Evolutionary conservation across 257 asterid genomes (phyloP).

Genomic region (Handroanthus guayacan): DNA sequence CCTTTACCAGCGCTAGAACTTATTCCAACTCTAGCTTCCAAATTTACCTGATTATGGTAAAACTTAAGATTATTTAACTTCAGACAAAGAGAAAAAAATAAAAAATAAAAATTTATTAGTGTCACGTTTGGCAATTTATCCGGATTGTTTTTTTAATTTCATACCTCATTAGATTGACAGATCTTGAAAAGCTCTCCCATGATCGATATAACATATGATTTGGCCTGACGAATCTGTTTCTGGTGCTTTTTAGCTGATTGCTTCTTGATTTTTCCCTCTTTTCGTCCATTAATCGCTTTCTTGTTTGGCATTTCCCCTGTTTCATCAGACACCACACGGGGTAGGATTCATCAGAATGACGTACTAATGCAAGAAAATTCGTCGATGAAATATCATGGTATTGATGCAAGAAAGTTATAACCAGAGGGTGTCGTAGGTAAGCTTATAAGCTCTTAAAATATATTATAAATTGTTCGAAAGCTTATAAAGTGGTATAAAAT

Average conservation of each 20-base stretch:
- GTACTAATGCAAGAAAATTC: constrained; percentile 1
- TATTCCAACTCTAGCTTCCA: constrained; percentile 81
- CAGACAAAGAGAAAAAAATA: no score
- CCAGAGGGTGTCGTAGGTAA: no score
- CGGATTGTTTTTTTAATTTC: background rate
- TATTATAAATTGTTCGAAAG: no score
- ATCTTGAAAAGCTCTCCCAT: constrained; percentile 68
- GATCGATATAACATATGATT: constrained; percentile 69
- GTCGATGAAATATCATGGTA: background rate
- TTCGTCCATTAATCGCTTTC: constrained; percentile 44
- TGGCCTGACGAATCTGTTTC: constrained; percentile 69
- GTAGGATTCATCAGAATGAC: background rate
- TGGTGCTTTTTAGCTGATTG: constrained; percentile 52
- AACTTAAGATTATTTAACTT: background rate
- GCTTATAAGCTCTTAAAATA: no score
- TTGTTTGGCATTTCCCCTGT: constrained; percentile 51
- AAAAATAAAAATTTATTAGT: background rate
- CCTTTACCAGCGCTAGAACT: constrained; percentile 64
- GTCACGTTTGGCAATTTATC: background rate
- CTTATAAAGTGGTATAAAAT: no score
- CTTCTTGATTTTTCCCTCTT: constrained; percentile 50
- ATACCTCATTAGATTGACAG: constrained; percentile 67
- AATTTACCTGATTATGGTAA: constrained; percentile 53
- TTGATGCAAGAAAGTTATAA: background rate
- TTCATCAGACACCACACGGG: background rate